A percentile compares a stretch with the other conserved stretches of the same genome.
phyloP scores from a whole-genome alignment of 768 basidiomycete genomes.

The Suillus bovinus region DNA sequence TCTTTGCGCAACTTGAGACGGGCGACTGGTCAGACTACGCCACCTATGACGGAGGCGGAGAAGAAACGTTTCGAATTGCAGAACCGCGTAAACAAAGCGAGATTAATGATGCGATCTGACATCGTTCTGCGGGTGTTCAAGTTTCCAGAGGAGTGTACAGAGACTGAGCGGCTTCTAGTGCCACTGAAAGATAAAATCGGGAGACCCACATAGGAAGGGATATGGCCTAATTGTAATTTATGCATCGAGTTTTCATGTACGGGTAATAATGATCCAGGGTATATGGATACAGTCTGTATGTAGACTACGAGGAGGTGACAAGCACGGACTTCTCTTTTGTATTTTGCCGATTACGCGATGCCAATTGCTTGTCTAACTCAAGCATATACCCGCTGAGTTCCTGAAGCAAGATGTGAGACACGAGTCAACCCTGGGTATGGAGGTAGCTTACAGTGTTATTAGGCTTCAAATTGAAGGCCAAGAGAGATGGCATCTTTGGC shows the following conservation, averaged over 20 bases:
- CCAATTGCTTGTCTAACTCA: constrained; percentile 28
- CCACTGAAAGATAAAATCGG: neutral
- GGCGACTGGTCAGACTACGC: constrained; percentile 2
- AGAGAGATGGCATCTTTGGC: constrained; percentile 81
- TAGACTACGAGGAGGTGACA: neutral
- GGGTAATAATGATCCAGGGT: neutral
- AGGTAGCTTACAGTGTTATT: constrained; percentile 49
- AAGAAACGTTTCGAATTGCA: constrained; percentile 61
- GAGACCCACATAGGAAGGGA: neutral
- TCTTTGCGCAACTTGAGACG: constrained; percentile 15
- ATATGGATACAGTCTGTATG: neutral
- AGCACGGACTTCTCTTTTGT: neutral
- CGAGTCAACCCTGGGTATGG: neutral
- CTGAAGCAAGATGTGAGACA: constrained; percentile 21
- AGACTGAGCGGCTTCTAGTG: constrained; percentile 48
- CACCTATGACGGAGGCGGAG: constrained; percentile 50
- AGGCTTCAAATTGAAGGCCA: constrained; percentile 85
- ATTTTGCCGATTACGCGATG: constrained; percentile 12
- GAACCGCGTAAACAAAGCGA: constrained; percentile 60
- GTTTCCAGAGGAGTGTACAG: constrained; percentile 67
- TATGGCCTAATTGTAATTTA: constrained; percentile 2
- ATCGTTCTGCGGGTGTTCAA: constrained; percentile 67
- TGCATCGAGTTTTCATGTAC: neutral
- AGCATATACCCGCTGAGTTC: constrained; percentile 34
- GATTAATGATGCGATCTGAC: constrained; percentile 55